A percentile compares a stretch with the other conserved stretches of the same genome.
These are phyloP conservation scores for Aureobasidium sp. DNA, from an alignment of 2,329 filamentous ascomycete species.

Conservation along the genomic window DNA sequence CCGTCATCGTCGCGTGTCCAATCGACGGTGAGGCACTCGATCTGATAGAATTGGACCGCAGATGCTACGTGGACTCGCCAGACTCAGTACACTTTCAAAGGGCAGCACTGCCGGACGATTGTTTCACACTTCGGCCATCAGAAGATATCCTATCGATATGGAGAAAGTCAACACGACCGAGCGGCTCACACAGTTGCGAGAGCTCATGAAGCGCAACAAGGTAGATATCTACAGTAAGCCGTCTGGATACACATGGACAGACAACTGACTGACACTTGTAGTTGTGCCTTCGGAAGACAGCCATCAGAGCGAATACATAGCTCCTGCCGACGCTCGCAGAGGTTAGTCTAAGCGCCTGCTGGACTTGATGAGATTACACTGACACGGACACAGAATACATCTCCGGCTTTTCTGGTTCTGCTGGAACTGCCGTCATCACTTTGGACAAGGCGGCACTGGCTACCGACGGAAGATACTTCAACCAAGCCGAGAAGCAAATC, in stretches of 20 bases:
- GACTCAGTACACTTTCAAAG: slow-evolving; percentile 3
- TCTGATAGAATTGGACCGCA: background rate
- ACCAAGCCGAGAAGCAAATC: slow-evolving; percentile 85
- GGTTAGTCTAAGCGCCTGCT: slow-evolving; percentile 35
- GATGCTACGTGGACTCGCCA: slow-evolving; percentile 11
- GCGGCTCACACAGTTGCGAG: slow-evolving; percentile 67
- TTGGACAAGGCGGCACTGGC: slow-evolving; percentile 80
- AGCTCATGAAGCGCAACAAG: slow-evolving; percentile 78
- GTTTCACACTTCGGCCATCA: slow-evolving; percentile 22
- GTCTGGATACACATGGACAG: slow-evolving; percentile 19
- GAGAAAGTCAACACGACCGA: slow-evolving; percentile 70
- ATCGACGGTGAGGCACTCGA: background rate
- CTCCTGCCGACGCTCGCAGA: slow-evolving; percentile 85
- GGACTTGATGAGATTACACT: background rate
- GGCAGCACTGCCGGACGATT: slow-evolving; percentile 10
- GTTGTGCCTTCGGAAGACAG: slow-evolving; percentile 96
- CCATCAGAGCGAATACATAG: slow-evolving; percentile 97
- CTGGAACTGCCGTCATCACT: slow-evolving; percentile 85
- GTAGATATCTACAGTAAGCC: slow-evolving; percentile 82
- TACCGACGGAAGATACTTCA: slow-evolving; percentile 96
- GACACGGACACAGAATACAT: slow-evolving; percentile 58
- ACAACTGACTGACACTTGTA: slow-evolving; percentile 42
- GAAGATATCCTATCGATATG: slow-evolving; percentile 50
- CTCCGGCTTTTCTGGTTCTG: slow-evolving; percentile 89
- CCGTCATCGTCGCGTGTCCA: slow-evolving; percentile 7